Percentiles rank a stretch among this genome's conserved stretches.
Evolutionary conservation across 176 grass and related monocot species (phyloP).

Genomic region (Raddia guianensis): DNA sequence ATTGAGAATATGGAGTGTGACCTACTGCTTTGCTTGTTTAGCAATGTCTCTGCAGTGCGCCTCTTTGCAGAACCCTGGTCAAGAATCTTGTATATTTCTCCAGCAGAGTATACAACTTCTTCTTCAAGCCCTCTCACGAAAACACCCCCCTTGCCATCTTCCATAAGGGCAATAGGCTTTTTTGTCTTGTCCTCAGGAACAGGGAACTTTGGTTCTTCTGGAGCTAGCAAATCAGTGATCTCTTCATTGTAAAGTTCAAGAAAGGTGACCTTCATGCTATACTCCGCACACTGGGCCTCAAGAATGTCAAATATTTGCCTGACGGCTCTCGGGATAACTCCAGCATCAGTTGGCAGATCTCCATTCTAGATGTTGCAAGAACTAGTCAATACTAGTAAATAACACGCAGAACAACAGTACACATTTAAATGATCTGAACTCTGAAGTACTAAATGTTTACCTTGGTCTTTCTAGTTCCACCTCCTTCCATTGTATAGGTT

Average conservation of each 20-base stretch:
- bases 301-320: conserved; percentile 89
- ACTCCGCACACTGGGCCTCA: conserved; percentile 87
- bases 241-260: conserved; percentile 99
- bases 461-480: conserved; percentile 89
- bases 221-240: conserved; percentile 86
- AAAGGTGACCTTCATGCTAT: conserved; percentile 99
- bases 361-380: conserved; percentile 67
- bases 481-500: conserved; percentile 99
- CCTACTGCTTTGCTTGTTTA: conserved; percentile 99
- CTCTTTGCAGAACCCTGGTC: conserved; percentile 97
- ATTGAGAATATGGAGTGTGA: conserved; percentile 99
- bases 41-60: conserved; percentile 95
- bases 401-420: conserved; percentile 11
- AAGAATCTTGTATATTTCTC: conserved; percentile 98
- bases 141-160: conserved; percentile 96
- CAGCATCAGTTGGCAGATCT: conserved; percentile 89
- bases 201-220: conserved; percentile 83
- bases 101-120: conserved; percentile 89
- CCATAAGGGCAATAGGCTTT: conserved; percentile 99
- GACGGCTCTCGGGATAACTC: conserved; percentile 95
- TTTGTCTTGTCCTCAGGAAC: conserved; percentile 86
- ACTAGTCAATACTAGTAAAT: conserved; percentile 32
- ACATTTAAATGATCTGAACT: conserved; percentile 17
- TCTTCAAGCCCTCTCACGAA: conserved; percentile 99
- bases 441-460: conserved; percentile 36